These are phyloP conservation scores for Arthrinium phaeospermum DNA, from an alignment of 2,329 filamentous ascomycete species.

Conservation along the genomic window DNA sequence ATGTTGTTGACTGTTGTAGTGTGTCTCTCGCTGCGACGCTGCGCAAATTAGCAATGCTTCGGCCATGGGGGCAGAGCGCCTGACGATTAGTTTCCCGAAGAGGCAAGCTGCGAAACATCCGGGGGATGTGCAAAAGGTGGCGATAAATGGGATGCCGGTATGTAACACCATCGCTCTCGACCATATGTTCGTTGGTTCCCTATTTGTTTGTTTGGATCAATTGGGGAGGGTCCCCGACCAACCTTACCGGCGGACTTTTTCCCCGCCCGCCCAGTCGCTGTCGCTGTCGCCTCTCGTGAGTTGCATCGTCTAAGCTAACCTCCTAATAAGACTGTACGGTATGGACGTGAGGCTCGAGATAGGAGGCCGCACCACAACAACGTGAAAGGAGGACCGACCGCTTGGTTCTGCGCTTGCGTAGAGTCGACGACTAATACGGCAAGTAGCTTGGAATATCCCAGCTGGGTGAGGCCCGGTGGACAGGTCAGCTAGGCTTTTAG, in stretches of 20 bases:
- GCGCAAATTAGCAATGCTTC: slow-evolving; percentile 9
- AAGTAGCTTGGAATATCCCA: slow-evolving; percentile 14
- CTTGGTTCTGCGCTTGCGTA: slow-evolving; percentile 13
- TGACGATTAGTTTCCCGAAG: neutral
- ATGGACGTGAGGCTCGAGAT: neutral
- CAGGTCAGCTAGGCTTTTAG: slow-evolving; percentile 15
- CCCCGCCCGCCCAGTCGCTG: neutral
- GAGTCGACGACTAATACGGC: slow-evolving; percentile 6
- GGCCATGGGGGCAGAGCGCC: neutral
- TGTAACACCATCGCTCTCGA: neutral
- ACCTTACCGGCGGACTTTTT: neutral
- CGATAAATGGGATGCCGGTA: neutral
- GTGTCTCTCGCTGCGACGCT: slow-evolving; percentile 6
- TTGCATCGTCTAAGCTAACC: slow-evolving; percentile 1
- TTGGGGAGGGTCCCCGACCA: neutral
- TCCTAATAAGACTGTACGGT: neutral
- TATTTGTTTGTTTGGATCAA: neutral
- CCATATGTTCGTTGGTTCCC: neutral
- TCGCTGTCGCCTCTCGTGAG: neutral
- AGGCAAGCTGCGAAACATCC: slow-evolving; percentile 13
- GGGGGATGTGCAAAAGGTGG: slow-evolving; percentile 13
- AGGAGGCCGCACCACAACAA: neutral
- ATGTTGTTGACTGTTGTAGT: neutral
- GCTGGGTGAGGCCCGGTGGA: slow-evolving; percentile 7
- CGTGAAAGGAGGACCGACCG: neutral